Evolutionary conservation across 2,329 filamentous ascomycete genomes (phyloP).

Genomic region (Fusarium irregulare): DNA sequence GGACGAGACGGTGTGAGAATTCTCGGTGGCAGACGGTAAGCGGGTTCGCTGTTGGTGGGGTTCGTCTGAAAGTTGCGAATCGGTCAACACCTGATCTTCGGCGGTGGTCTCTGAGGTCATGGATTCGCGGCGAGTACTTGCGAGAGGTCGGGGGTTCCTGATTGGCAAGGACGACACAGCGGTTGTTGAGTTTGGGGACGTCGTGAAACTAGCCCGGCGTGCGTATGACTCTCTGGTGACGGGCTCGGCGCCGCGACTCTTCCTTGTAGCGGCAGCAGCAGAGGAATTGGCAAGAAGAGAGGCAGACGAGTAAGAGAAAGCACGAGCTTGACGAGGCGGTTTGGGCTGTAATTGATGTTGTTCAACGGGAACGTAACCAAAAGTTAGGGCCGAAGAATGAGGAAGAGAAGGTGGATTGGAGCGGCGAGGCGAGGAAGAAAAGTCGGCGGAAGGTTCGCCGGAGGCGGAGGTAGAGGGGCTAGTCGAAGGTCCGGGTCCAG

Average conservation of each 20-base stretch:
- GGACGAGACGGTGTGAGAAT: constrained; percentile 53
- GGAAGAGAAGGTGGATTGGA: constrained; percentile 31
- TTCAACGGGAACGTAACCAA: constrained; percentile 24
- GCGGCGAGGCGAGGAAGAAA: constrained; percentile 41
- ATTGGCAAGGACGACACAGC: constrained; percentile 38
- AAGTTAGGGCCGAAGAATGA: constrained; percentile 26
- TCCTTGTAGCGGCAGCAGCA: constrained; percentile 60
- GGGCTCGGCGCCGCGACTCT: constrained; percentile 69
- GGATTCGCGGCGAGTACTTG: constrained; percentile 58
- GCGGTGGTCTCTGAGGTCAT: constrained; percentile 55
- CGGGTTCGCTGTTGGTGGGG: constrained; percentile 58
- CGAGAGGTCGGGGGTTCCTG: constrained; percentile 56
- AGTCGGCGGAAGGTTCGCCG: constrained; percentile 45
- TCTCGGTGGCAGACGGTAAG: constrained; percentile 48
- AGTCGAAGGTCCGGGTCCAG: constrained; percentile 23
- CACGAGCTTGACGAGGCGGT: constrained; percentile 34
- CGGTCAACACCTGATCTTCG: constrained; percentile 52
- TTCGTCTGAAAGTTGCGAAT: constrained; percentile 59
- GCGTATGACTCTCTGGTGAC: constrained; percentile 67
- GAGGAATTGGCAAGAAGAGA: constrained; percentile 57
- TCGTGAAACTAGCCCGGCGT: constrained; percentile 71
- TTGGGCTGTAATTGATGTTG: constrained; percentile 26
- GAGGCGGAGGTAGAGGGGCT: constrained; percentile 46
- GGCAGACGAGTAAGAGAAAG: constrained; percentile 44
- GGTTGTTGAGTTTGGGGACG: constrained; percentile 60